Percentiles rank a stretch among this genome's conserved stretches.
These are phyloP conservation scores for Aspergillus quadricinctus DNA, from an alignment of 2,329 filamentous ascomycete species.

Conservation along the genomic window DNA sequence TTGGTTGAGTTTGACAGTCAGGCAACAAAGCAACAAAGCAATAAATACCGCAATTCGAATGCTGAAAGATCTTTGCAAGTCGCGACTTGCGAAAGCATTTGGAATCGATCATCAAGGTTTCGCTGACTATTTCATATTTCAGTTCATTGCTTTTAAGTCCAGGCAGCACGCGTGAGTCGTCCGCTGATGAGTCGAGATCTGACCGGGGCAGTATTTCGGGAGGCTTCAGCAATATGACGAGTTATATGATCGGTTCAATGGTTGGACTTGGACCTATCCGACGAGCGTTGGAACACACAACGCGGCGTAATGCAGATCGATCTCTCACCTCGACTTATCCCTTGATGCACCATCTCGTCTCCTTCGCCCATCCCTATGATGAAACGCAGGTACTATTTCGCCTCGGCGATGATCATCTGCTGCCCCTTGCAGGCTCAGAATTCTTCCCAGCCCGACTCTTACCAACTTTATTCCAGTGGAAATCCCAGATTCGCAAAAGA, in stretches of 20 bases:
- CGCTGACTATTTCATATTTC: neutral
- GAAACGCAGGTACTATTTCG: neutral
- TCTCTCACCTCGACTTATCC: neutral
- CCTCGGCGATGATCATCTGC: neutral
- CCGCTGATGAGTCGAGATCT: no score
- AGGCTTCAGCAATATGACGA: neutral
- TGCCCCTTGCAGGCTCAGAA: neutral
- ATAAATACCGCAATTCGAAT: no score
- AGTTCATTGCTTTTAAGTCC: neutral
- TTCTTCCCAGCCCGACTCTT: neutral
- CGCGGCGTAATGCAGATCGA: neutral
- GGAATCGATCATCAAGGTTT: neutral
- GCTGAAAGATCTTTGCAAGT: no score
- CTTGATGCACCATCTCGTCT: neutral
- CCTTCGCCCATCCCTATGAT: neutral
- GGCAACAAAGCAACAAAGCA: no score
- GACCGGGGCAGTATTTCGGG: neutral
- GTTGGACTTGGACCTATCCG: neutral
- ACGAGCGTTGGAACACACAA: neutral
- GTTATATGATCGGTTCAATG: neutral
- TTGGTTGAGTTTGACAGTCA: no score
- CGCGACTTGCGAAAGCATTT: no score
- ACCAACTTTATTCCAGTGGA: neutral
- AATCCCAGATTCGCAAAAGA: neutral
- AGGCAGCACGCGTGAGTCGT: no score